Evolutionary conservation across 352 stramenopile species (phyloP), one percentile per base, ranked within the genome.

Genomic region (Pythium chondricola): DNA sequence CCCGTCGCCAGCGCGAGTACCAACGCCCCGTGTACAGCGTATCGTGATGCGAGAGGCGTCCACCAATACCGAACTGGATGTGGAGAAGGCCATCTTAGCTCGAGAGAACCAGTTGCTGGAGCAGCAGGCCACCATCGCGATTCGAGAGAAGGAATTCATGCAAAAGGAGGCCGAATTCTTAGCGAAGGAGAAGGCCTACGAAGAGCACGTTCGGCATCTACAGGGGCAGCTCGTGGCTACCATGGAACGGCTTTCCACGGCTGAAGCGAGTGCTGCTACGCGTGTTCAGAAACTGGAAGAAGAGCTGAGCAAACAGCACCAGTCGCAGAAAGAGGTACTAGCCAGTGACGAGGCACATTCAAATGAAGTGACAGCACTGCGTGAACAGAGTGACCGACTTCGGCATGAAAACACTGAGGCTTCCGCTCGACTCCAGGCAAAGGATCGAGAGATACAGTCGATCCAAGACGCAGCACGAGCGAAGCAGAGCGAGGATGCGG

Each of bases 1-100:
- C 17, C 45, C 33, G 33, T 32, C 45, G 11, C 21, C 45, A 16
- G 10, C 45, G 25, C 45, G 13, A 36, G n/a, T n/a, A n/a, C 26
- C 32, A 24, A 3, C 13, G 4, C 17, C 7, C 18, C 10, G 13
- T 27, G n/a, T 51, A 3, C 35, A 48, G 11, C 58, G 63, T 5
- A 17, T 83, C 13, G 44, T 82, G 14, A 18, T 80, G 21, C 74
- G 72, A 25, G 77, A 88, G 17, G 58, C 27, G n/a, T 51, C 62
- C 16, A 86, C 72, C 2, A 88, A 88, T 22, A 88, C 77, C 0
- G 74, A 83, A 2, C 18, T 74, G 3, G 64, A 83, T 48, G 41
- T 73, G 9, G 72, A 84, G 16, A 75, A 74, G 21, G 57, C 76
- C 16, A 55, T 85, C 6, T 31, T 81, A 0, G 48, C 55, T 6